Percentiles rank a stretch among this genome's conserved stretches.
phyloP scores from a whole-genome alignment of 2,329 filamentous ascomycete species.

The Aspergillus tanneri region DNA sequence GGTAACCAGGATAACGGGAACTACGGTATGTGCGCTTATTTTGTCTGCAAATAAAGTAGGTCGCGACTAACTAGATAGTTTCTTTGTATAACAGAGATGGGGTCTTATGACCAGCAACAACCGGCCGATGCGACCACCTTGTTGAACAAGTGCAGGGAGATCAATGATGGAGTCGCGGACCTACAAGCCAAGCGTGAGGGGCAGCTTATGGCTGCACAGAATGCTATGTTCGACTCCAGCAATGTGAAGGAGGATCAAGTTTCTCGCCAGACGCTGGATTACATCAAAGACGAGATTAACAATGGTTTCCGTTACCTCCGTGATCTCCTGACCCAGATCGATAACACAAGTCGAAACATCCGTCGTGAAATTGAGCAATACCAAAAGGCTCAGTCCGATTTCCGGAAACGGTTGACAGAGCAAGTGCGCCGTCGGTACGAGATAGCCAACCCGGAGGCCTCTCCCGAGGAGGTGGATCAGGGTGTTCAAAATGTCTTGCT shows the following conservation, averaged over 20 bases:
- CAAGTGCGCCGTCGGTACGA: slow-evolving; percentile 87
- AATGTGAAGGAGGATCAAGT: slow-evolving; percentile 65
- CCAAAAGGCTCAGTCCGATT: slow-evolving; percentile 75
- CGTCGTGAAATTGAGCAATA: slow-evolving; percentile 79
- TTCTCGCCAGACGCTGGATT: slow-evolving; percentile 68
- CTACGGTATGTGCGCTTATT: slow-evolving; percentile 36
- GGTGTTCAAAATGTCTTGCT: slow-evolving; percentile 69
- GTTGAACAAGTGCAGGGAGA: slow-evolving; percentile 78
- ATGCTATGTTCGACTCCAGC: slow-evolving; percentile 74
- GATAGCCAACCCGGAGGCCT: slow-evolving; percentile 80
- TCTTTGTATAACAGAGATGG: slow-evolving; percentile 43
- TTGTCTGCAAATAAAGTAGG: neutral
- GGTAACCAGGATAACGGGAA: slow-evolving; percentile 34
- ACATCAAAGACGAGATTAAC: slow-evolving; percentile 76
- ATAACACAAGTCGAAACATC: slow-evolving; percentile 73
- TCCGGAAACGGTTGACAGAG: slow-evolving; percentile 75
- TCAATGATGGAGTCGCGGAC: slow-evolving; percentile 72
- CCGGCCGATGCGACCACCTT: slow-evolving; percentile 68
- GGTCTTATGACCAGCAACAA: slow-evolving; percentile 30
- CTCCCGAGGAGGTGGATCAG: slow-evolving; percentile 72
- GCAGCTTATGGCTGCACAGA: slow-evolving; percentile 58
- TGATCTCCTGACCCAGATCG: slow-evolving; percentile 77
- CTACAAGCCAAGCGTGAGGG: slow-evolving; percentile 62
- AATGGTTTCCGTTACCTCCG: slow-evolving; percentile 75
- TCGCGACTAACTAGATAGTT: slow-evolving; percentile 2